Evolutionary conservation across 176 grass and related monocot species (phyloP).

Genomic region (Aegilops sharonensis): DNA sequence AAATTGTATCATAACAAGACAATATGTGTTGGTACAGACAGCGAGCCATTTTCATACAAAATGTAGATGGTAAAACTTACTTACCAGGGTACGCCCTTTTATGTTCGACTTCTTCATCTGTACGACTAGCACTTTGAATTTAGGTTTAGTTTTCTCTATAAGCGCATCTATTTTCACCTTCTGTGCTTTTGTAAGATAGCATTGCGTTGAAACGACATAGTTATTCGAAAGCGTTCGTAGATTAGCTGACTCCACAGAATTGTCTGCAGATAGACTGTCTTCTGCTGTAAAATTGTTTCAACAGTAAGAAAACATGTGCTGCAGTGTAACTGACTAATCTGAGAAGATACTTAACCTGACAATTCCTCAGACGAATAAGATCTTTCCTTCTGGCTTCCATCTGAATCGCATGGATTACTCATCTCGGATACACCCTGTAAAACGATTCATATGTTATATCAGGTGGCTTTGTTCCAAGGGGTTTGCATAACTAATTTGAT

Average conservation of each 20-base stretch:
- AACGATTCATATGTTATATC: neutral
- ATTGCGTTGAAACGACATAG: conserved; percentile 13
- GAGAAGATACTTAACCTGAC: conserved; percentile 29
- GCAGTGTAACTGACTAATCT: neutral
- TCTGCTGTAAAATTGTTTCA: neutral
- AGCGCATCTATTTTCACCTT: neutral
- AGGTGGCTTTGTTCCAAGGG: neutral
- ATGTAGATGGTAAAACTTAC: neutral
- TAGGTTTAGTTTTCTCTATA: neutral
- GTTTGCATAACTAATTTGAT: neutral
- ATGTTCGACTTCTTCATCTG: conserved; percentile 26
- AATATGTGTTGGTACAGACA: neutral
- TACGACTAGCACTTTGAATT: neutral
- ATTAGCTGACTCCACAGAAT: conserved; percentile 11
- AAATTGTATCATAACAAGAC: neutral
- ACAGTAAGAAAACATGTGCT: neutral
- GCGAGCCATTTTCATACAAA: neutral
- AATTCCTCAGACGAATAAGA: conserved; percentile 14
- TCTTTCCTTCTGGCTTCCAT: neutral
- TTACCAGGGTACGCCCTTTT: neutral
- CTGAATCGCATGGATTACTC: neutral
- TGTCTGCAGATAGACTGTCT: neutral
- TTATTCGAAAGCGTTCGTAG: neutral
- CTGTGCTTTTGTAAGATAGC: neutral
- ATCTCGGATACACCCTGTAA: neutral